Conservation (phyloP, 345 rosid species). For the Gossypium bickii region DNA sequence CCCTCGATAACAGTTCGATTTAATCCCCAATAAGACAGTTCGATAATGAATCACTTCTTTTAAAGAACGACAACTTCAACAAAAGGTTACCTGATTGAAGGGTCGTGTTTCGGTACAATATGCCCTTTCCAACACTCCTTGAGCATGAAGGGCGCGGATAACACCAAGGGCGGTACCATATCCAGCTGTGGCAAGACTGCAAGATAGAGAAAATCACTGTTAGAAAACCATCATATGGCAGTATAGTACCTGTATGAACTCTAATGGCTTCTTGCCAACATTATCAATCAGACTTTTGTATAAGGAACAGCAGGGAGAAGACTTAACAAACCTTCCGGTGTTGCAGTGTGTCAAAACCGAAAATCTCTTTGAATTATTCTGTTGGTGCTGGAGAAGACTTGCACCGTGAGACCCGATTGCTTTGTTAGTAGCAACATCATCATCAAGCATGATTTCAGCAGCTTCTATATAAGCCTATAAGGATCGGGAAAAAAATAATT, state of each 20-base stretch:
- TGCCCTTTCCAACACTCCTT: slow-evolving; percentile 69
- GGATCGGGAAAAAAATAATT: background rate
- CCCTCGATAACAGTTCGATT: background rate
- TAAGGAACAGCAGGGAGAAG: background rate
- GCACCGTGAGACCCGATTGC: slow-evolving; percentile 83
- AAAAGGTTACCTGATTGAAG: slow-evolving; percentile 71
- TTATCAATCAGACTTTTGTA: background rate
- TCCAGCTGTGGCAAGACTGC: slow-evolving; percentile 97
- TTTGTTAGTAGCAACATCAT: slow-evolving; percentile 87
- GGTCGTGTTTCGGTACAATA: slow-evolving; percentile 99
- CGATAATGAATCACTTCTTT: background rate
- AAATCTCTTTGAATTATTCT: slow-evolving; percentile 38
- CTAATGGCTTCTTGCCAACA: background rate
- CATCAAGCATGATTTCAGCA: slow-evolving; percentile 77
- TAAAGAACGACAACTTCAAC: background rate
- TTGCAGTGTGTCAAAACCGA: slow-evolving; percentile 93
- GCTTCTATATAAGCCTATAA: slow-evolving; percentile 69
- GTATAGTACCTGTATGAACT: background rate
- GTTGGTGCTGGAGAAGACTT: slow-evolving; percentile 41
- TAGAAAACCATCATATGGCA: background rate
- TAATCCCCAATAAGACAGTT: background rate
- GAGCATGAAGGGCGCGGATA: slow-evolving; percentile 68
- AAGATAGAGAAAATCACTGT: background rate
- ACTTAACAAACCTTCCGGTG: slow-evolving; percentile 68
- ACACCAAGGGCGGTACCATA: slow-evolving; percentile 97